phyloP scores from a whole-genome alignment of 2,329 filamentous ascomycete species.

The Cyclaneusma minus region DNA sequence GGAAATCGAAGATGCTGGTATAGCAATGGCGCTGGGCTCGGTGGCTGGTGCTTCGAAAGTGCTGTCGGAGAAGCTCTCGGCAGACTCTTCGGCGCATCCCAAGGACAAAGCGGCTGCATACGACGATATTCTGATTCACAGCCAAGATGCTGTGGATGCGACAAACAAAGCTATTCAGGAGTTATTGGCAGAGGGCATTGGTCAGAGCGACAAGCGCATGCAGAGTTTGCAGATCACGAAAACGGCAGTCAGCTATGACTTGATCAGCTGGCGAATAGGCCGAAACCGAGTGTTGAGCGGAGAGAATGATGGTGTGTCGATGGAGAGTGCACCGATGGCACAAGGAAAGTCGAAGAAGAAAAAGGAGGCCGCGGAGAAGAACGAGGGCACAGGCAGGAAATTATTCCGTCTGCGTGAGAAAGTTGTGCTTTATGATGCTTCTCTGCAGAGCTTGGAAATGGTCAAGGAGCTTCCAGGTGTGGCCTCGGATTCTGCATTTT shows the following conservation, averaged over 20 bases:
- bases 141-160: conserved; percentile 86
- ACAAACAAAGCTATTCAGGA: conserved; percentile 91
- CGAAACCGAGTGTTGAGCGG: conserved; percentile 82
- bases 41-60: conserved; percentile 39
- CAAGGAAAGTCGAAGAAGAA: conserved; percentile 38
- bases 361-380: conserved; percentile 24
- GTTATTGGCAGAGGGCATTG: conserved; percentile 65
- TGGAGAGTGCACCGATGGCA: conserved; percentile 29
- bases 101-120: conserved; percentile 73
- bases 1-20: conserved; percentile 81
- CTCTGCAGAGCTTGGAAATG: conserved; percentile 77
- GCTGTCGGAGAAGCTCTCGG: conserved; percentile 31
- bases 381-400: conserved; percentile 58
- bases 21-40: conserved; percentile 66
- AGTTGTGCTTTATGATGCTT: conserved; percentile 80
- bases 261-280: conserved; percentile 89
- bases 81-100: conserved; percentile 27
- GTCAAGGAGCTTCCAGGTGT: conserved; percentile 83
- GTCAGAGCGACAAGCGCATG: conserved; percentile 73
- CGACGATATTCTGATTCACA: conserved; percentile 77
- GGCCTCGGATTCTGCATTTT: conserved; percentile 63
- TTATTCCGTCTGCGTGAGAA: conserved; percentile 72
- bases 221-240: conserved; percentile 85
- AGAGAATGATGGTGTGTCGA: conserved; percentile 57
- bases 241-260: conserved; percentile 84